Evolutionary conservation across 176 grass and related monocot genomes (phyloP), one percentile per base, ranked within the genome.

Genomic region (Triticum monococcum): DNA sequence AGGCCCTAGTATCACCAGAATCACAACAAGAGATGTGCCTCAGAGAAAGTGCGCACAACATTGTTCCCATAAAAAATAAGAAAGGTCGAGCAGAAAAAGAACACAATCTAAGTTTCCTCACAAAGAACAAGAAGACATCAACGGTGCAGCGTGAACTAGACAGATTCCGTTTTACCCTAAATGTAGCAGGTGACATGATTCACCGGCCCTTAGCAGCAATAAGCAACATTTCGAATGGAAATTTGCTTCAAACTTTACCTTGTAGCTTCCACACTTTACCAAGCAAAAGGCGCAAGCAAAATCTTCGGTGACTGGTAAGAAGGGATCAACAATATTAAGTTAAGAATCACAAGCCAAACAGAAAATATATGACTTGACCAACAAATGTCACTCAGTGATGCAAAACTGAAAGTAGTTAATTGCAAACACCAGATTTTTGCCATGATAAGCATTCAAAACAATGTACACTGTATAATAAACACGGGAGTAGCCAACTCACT

Each of bases 211-310:
- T 52, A 56, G 24, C 32, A 74, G 23, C 40, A 82, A 69, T 8
- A 10, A 81, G 35, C 72, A 48, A 31, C 17, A 72, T 59, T 56
- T 81, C 20, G 61, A 41, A 85, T 38, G 17, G 54, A 88, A 84
- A 5, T 20, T 69, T 79, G 38, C 0, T 68, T 28, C 41, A 77
- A 66, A 69, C 12, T 78, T 83, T 91, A 98, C 96, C 96, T 98
- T 98, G 78, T 87, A 98, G 86, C 93, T 98, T 87, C 89, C 96
- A 88, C 91, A 95, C 32, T 79, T 79, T 78, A 93, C 89, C 72
- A 94, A 92, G 79, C 96, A 98, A 90, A 98, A 95, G 28, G 96
- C 86, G 43, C 96, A 98, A 81, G 91, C 86, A 82, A 98, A 98
- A 84, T 98, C 93, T 89, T 95, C 96, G 17, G 96, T 98, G 64